Conservation (phyloP, 805 yeast species). For the Kluyveromyces wickerhamii region DNA sequence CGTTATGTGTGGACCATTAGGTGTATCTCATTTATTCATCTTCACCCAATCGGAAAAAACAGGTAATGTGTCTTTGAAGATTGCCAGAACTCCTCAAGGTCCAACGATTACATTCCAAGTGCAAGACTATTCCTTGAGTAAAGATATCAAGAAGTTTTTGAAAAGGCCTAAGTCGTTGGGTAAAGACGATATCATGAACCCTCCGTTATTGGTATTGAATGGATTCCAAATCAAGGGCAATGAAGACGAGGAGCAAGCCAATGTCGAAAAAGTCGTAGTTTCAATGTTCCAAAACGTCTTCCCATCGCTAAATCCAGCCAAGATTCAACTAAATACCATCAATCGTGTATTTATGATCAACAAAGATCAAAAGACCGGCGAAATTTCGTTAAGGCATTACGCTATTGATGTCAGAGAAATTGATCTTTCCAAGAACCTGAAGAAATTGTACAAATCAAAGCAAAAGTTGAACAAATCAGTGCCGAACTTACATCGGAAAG, state of each 20-base stretch:
- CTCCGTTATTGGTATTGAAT: conserved; percentile 88
- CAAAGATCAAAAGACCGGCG: conserved; percentile 60
- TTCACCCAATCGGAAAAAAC: conserved; percentile 73
- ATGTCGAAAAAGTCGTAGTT: conserved; percentile 74
- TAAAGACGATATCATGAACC: conserved; percentile 60
- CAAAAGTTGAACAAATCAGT: conserved; percentile 50
- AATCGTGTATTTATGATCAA: conserved; percentile 80
- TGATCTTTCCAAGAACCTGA: conserved; percentile 65
- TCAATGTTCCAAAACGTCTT: conserved; percentile 93
- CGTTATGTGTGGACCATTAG: conserved; percentile 98
- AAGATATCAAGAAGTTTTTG: conserved; percentile 66
- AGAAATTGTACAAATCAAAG: conserved; percentile 58
- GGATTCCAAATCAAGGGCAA: conserved; percentile 48
- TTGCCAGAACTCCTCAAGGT: conserved; percentile 87
- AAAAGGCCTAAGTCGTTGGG: conserved; percentile 73
- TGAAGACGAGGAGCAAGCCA: conserved; percentile 23
- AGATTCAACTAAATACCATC: conserved; percentile 63
- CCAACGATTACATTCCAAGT: conserved; percentile 86
- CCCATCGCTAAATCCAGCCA: conserved; percentile 88
- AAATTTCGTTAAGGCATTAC: conserved; percentile 82
- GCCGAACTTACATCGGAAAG: conserved; percentile 60
- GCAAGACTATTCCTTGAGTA: conserved; percentile 65
- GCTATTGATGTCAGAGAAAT: conserved; percentile 80
- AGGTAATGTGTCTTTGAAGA: conserved; percentile 74
- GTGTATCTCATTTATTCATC: conserved; percentile 80